phyloP scores from a whole-genome alignment of 352 stramenopile genomes.

The Globisporangium heterothallicum region DNA sequence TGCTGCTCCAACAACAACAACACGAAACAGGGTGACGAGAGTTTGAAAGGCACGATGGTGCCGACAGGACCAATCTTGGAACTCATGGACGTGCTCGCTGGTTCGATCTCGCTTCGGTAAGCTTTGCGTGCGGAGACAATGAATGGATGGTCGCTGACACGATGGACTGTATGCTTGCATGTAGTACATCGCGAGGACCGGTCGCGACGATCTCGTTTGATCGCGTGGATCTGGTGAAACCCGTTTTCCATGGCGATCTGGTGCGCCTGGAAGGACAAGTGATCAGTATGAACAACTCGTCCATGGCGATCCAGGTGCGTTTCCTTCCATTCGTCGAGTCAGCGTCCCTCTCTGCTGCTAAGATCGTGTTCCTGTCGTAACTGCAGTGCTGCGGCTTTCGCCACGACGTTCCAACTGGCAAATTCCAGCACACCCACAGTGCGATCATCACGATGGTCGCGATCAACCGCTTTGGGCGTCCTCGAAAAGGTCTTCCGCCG shows the following conservation, averaged over 20 bases:
- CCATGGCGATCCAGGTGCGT: constrained; percentile 44
- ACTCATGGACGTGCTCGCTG: constrained; percentile 51
- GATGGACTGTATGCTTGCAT: neutral
- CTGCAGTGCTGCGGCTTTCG: constrained; percentile 27
- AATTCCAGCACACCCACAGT: constrained; percentile 49
- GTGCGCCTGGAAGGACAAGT: constrained; percentile 45
- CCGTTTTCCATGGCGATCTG: constrained; percentile 50
- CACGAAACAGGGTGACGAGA: constrained; percentile 33
- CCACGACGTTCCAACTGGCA: constrained; percentile 28
- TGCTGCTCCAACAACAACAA: neutral
- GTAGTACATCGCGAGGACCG: constrained; percentile 24
- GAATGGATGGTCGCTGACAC: neutral
- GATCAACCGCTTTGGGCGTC: constrained; percentile 42
- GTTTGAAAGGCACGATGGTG: constrained; percentile 37
- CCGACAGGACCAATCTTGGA: constrained; percentile 44
- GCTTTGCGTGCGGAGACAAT: neutral
- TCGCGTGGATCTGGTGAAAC: constrained; percentile 46
- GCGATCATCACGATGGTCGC: constrained; percentile 63
- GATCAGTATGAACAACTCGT: constrained; percentile 40
- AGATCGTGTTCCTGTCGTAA: constrained; percentile 1
- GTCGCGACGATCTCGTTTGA: constrained; percentile 55
- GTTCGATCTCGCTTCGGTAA: constrained; percentile 30
- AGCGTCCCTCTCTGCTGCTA: neutral
- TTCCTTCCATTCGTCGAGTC: neutral
- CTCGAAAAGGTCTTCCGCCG: constrained; percentile 32